phyloP scores from a whole-genome alignment of 2,329 filamentous ascomycete genomes.

The Trichoderma koningii region DNA sequence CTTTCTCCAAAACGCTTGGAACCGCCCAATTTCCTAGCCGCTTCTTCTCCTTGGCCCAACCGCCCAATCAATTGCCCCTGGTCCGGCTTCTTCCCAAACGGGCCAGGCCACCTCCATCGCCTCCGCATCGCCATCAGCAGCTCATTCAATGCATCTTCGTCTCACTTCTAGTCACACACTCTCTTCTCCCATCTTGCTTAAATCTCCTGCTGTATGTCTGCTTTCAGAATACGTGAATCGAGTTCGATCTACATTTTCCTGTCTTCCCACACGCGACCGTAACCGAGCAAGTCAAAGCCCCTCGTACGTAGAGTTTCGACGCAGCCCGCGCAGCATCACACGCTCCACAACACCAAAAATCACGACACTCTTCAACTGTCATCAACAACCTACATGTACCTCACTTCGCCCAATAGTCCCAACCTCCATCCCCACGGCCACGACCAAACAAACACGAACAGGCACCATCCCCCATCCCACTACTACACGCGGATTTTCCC shows the following conservation, averaged over 20 bases:
- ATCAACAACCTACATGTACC: neutral
- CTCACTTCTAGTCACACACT: neutral
- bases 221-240: no score
- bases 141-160: neutral
- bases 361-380: neutral
- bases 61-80: slow-evolving; percentile 5
- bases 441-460: neutral
- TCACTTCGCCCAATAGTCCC: neutral
- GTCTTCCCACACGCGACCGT: no score
- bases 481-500: neutral
- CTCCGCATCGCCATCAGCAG: slow-evolving; percentile 17
- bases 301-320: slow-evolving; percentile 1
- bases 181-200: no score
- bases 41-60: neutral
- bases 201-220: no score
- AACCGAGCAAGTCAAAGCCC: neutral
- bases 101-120: slow-evolving; percentile 6
- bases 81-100: slow-evolving; percentile 16
- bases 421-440: neutral
- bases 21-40: neutral
- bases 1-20: neutral
- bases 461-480: neutral
- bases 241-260: no score
- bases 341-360: slow-evolving; percentile 7
- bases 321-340: slow-evolving; percentile 3